Evolutionary conservation across 192 early-diverging fungal species (phyloP).

Genomic region (Podila minutissima): DNA sequence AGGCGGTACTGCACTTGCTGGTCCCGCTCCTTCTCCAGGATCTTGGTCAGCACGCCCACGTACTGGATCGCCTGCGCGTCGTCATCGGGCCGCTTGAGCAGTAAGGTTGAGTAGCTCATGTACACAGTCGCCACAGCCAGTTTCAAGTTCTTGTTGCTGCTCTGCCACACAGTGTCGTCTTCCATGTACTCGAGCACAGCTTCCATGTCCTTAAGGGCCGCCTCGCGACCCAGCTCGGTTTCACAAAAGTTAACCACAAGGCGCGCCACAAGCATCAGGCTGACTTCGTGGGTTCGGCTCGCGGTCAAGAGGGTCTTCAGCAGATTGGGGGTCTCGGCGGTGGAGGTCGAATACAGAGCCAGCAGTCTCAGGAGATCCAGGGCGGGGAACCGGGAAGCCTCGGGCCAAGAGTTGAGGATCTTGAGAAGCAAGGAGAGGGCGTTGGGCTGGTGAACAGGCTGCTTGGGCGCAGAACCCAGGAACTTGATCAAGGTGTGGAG

Average conservation of each 20-base stretch:
- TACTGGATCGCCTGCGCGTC: constrained; percentile 64
- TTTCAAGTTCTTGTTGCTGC: constrained; percentile 51
- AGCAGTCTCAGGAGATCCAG: constrained; percentile 86
- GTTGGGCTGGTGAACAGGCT: constrained; percentile 12
- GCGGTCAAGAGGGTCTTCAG: constrained; percentile 52
- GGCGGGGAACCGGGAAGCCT: constrained; percentile 53
- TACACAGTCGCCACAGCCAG: constrained; percentile 47
- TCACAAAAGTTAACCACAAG: constrained; percentile 79
- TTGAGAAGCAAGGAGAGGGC: constrained; percentile 59
- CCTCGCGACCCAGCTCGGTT: constrained; percentile 55
- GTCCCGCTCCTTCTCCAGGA: constrained; percentile 66
- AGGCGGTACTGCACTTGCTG: constrained; percentile 69
- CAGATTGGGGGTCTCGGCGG: constrained; percentile 57
- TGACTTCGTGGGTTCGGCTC: constrained; percentile 65
- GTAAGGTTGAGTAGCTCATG: constrained; percentile 59
- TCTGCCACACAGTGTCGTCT: constrained; percentile 39
- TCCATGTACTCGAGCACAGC: constrained; percentile 36
- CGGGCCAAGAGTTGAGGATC: constrained; percentile 75
- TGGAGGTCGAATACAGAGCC: constrained; percentile 60
- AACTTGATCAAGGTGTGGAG: constrained; percentile 54
- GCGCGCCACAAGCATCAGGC: constrained; percentile 81
- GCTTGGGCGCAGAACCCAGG: constrained; percentile 38
- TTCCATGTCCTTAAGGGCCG: constrained; percentile 25
- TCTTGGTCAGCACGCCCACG: constrained; percentile 58
- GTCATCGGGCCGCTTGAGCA: constrained; percentile 50